A percentile compares a stretch with the other conserved stretches of the same genome.
Conservation (phyloP, 2,329 filamentous ascomycete species). For the Xylaria sp. region DNA sequence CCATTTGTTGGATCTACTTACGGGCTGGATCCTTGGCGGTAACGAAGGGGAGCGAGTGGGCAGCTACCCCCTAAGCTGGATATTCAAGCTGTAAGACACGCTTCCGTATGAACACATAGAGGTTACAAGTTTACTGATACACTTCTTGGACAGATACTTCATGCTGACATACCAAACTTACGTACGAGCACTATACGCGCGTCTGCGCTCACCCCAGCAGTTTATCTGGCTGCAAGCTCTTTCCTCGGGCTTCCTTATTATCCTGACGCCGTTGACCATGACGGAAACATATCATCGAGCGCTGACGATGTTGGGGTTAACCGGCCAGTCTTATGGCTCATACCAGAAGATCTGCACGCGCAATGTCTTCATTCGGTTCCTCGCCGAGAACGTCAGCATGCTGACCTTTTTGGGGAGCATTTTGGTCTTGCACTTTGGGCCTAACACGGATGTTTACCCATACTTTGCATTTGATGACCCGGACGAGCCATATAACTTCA, state of each 20-base stretch:
- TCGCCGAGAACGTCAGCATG: slow-evolving; percentile 76
- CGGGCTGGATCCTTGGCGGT: slow-evolving; percentile 74
- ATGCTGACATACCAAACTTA: slow-evolving; percentile 77
- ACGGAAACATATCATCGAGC: slow-evolving; percentile 67
- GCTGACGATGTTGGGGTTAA: slow-evolving; percentile 65
- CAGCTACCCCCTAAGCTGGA: slow-evolving; percentile 76
- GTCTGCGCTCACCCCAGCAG: slow-evolving; percentile 71
- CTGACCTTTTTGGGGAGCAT: slow-evolving; percentile 74
- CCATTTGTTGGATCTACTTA: slow-evolving; percentile 71
- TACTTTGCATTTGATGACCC: slow-evolving; percentile 72
- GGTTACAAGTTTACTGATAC: slow-evolving; percentile 31
- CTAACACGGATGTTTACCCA: slow-evolving; percentile 75
- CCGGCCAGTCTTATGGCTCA: slow-evolving; percentile 68
- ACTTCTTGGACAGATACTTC: slow-evolving; percentile 38
- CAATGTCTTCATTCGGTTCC: slow-evolving; percentile 74
- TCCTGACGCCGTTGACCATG: slow-evolving; percentile 73
- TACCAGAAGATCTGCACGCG: slow-evolving; percentile 75
- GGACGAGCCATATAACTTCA: slow-evolving; percentile 67
- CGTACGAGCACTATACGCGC: slow-evolving; percentile 74
- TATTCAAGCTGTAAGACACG: slow-evolving; percentile 71
- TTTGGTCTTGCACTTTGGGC: slow-evolving; percentile 72
- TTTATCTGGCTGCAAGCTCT: slow-evolving; percentile 74
- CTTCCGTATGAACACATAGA: background rate
- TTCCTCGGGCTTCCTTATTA: slow-evolving; percentile 71
- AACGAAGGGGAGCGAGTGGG: slow-evolving; percentile 74